phyloP scores from a whole-genome alignment of 371 early-diverging fungal genomes.

The Dichotomocladium elegans region DNA sequence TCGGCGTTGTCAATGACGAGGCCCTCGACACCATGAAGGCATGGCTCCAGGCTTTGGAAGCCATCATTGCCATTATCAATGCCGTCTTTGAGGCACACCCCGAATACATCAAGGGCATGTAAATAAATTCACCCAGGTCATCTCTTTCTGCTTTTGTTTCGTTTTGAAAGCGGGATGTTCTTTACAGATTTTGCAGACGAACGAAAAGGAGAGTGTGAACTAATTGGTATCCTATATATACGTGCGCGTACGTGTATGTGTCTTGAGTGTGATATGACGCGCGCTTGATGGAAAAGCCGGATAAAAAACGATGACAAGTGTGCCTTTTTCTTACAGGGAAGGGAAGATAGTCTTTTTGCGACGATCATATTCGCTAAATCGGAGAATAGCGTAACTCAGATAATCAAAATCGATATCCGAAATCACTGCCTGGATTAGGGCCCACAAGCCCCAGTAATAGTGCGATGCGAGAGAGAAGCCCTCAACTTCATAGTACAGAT shows the following conservation, averaged over 20 bases:
- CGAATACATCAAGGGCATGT: conserved; percentile 50
- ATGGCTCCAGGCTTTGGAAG: conserved; percentile 76
- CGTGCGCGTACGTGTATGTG: neutral
- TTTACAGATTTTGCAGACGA: too few relatives aligned
- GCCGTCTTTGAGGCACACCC: conserved; percentile 29
- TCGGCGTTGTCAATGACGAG: conserved; percentile 62
- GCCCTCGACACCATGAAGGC: conserved; percentile 52
- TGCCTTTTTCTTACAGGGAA: neutral
- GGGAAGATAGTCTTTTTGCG: conserved; percentile 37
- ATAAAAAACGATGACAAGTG: neutral
- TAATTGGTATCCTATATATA: neutral
- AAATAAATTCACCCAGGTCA: too few relatives aligned
- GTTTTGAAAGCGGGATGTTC: too few relatives aligned
- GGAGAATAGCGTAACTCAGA: conserved; percentile 80
- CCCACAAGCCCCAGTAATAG: conserved; percentile 93
- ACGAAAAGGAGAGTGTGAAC: too few relatives aligned
- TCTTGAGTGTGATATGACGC: neutral
- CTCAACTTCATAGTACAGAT: conserved; percentile 71
- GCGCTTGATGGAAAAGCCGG: neutral
- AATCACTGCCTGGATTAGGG: conserved; percentile 79
- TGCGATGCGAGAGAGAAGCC: conserved; percentile 86
- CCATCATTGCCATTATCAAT: conserved; percentile 40
- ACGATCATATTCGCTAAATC: conserved; percentile 76
- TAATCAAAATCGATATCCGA: conserved; percentile 95
- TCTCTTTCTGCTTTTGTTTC: neutral